Evolutionary conservation across 768 basidiomycete genomes (phyloP), one percentile per base, ranked within the genome.

Genomic region (Mycena haematopus): DNA sequence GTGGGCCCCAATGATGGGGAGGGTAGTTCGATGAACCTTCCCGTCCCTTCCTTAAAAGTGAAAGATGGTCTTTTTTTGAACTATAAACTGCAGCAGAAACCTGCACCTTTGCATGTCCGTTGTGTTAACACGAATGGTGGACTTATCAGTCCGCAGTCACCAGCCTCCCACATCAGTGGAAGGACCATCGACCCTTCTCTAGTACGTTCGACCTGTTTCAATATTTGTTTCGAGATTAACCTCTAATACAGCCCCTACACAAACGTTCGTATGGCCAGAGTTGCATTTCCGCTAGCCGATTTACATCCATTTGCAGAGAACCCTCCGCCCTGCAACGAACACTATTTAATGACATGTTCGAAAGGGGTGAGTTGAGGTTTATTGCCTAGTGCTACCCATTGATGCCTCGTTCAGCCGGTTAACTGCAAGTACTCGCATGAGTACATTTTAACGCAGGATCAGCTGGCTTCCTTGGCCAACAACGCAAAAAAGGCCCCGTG

Each of bases 401-500:
- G 52, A 78, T 38, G 57, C 45, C 13, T 56, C 11, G 27, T 52
- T 56, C 71, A 88, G 86, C 74, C 80, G 44, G 82, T 82, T 35
- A 79, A 83, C 47, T 93, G 92, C 84, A 92, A 89, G 76, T 93
- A 93, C 75, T 91, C 91, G 46, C 92, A 93, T 75, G 89, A 92
- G 62, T 93, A 92, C 70, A 75, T 83, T 47, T 74, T 93, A 58
- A 88, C 87, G 2, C 78, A 83, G 6, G 91, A 91, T 50, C 91
- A 93, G 72, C 77, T 92, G 62, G 82, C 83, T 29, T 83, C 82
- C n/a, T 75, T 93, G 71, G 82, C 90, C 31, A 83, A 79, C 70
- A 91, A 89, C 69, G 92, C 92, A 25, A 92, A 92, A 77, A 93
- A 93, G 67, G 91, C 91, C 1, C 92, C 92, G 0, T 93, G 92